A percentile compares a stretch with the other conserved stretches of the same genome.
phyloP scores from a whole-genome alignment of 2,329 filamentous ascomycete species.

The Colletotrichum tabaci region DNA sequence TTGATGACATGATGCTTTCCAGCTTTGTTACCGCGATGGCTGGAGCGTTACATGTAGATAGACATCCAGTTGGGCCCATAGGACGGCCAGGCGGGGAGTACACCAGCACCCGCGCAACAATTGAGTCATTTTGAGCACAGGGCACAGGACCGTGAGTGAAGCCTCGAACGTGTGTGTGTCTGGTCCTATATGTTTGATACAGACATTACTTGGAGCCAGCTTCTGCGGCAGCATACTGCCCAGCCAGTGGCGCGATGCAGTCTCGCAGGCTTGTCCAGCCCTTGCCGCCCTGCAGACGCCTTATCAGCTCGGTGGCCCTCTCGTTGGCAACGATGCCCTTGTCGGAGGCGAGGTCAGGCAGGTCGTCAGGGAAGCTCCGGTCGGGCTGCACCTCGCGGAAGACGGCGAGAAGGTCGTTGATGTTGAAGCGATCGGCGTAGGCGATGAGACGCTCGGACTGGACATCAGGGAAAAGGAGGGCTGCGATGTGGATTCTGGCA shows the following conservation, averaged over 20 bases:
- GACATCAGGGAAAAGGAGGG: slow-evolving; percentile 26
- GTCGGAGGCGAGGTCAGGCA: slow-evolving; percentile 18
- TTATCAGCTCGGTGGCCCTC: slow-evolving; percentile 15
- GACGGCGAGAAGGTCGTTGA: slow-evolving; percentile 23
- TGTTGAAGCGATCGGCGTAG: slow-evolving; percentile 25
- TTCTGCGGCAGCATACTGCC: slow-evolving; percentile 22
- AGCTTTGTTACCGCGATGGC: slow-evolving; percentile 13
- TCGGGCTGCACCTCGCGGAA: slow-evolving; percentile 15
- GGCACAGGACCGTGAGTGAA: not conserved
- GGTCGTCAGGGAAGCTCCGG: slow-evolving; percentile 17
- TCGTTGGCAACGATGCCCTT: slow-evolving; percentile 27
- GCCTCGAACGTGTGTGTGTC: not conserved
- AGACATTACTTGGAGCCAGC: not conserved
- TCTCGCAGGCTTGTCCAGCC: slow-evolving; percentile 25
- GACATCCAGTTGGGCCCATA: slow-evolving; percentile 10
- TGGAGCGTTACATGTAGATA: slow-evolving; percentile 35
- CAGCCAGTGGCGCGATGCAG: slow-evolving; percentile 10
- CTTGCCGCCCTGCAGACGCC: not conserved
- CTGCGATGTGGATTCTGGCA: slow-evolving; percentile 26
- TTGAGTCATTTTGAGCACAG: slow-evolving; percentile 18
- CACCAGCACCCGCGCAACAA: slow-evolving; percentile 27
- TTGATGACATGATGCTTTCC: slow-evolving; percentile 37
- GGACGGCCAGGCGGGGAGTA: slow-evolving; percentile 18
- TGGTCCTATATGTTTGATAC: not conserved
- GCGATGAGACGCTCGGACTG: slow-evolving; percentile 28